Percentiles rank a stretch among this genome's conserved stretches.
Evolutionary conservation across 495 filamentous ascomycete genomes (phyloP).

Genomic region (Talaromyces wortmannii): DNA sequence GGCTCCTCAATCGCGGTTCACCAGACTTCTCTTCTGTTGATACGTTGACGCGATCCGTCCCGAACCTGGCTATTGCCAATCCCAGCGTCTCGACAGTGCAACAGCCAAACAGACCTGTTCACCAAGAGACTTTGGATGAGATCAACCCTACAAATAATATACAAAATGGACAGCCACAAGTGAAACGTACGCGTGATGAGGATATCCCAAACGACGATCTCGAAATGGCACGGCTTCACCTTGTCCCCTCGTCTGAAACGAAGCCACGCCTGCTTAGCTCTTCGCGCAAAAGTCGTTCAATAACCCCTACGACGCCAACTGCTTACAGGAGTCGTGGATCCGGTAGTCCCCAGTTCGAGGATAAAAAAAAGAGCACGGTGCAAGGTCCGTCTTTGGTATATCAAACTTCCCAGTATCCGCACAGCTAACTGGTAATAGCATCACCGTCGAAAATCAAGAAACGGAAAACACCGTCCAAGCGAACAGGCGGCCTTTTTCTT

Average conservation of each 20-base stretch:
- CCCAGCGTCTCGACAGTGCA: background rate
- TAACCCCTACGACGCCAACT: conserved; percentile 11
- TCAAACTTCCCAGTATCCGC: no score
- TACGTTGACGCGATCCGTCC: conserved; percentile 1
- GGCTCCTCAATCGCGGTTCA: conserved; percentile 36
- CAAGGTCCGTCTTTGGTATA: background rate
- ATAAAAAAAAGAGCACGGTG: background rate
- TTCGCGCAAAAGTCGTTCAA: conserved; percentile 11
- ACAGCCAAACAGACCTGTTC: background rate
- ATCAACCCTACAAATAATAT: background rate
- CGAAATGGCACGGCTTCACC: conserved; percentile 52
- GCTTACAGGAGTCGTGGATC: background rate
- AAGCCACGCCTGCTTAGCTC: conserved; percentile 43
- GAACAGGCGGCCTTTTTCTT: background rate
- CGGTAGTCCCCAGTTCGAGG: background rate
- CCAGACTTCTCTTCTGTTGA: conserved; percentile 4
- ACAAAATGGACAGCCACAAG: background rate
- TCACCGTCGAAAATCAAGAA: background rate
- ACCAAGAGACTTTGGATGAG: background rate
- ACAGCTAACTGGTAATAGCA: background rate
- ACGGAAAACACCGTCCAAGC: background rate
- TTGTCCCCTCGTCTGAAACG: conserved; percentile 43
- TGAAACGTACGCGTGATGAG: conserved; percentile 1
- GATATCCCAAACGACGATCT: conserved; percentile 7
- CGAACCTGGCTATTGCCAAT: background rate